phyloP scores from a whole-genome alignment of 2,329 filamentous ascomycete species.

The Arthrobotrys sinensis region DNA sequence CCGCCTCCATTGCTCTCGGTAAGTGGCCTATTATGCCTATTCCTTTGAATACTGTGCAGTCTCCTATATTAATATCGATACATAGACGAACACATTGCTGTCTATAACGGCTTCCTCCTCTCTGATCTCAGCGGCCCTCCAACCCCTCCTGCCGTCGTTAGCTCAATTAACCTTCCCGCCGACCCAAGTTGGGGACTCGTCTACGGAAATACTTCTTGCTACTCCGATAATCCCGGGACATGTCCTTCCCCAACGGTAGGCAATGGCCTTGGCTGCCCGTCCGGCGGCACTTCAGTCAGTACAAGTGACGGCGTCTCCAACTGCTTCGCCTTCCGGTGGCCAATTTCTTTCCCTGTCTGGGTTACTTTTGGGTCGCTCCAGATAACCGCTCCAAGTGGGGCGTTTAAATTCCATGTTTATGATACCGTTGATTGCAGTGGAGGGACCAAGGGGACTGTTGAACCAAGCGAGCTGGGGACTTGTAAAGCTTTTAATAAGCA shows the following conservation, averaged over 20 bases:
- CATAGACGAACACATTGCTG: constrained; percentile 51
- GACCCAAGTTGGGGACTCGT: constrained; percentile 44
- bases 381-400: constrained; percentile 42
- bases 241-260: constrained; percentile 18
- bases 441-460: constrained; percentile 33
- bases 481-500: constrained; percentile 53
- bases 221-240: constrained; percentile 14
- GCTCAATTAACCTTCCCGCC: constrained; percentile 31
- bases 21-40: background rate
- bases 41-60: background rate
- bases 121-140: constrained; percentile 42
- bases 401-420: constrained; percentile 49
- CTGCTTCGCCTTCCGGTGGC: constrained; percentile 50
- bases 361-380: constrained; percentile 31
- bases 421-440: constrained; percentile 48
- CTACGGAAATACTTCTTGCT: constrained; percentile 54
- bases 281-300: constrained; percentile 5
- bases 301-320: constrained; percentile 34
- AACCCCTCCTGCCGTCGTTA: constrained; percentile 39
- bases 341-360: constrained; percentile 42
- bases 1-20: constrained; percentile 38
- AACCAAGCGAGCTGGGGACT: constrained; percentile 41
- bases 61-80: background rate
- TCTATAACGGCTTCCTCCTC: constrained; percentile 53
- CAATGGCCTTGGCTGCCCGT: constrained; percentile 24